phyloP scores from a whole-genome alignment of 768 basidiomycete genomes.

The Pleurotus pulmonarius region DNA sequence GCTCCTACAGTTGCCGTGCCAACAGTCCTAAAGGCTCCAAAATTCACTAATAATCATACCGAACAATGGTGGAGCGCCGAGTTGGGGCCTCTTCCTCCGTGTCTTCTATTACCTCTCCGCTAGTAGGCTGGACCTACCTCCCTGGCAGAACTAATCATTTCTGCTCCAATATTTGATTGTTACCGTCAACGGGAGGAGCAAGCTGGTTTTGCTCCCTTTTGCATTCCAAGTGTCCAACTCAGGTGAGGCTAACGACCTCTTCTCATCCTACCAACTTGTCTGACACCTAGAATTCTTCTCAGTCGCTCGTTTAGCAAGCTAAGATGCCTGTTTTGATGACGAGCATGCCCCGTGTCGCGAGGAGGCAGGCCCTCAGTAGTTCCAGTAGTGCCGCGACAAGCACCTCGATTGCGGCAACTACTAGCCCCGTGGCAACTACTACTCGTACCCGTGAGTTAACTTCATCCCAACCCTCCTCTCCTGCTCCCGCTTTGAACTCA shows the following conservation, averaged over 20 bases:
- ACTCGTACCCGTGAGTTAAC: constrained; percentile 1
- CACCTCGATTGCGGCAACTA: background rate
- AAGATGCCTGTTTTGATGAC: constrained; percentile 8
- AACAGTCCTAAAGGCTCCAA: background rate
- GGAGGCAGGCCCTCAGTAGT: constrained; percentile 5
- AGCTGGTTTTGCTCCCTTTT: constrained; percentile 7
- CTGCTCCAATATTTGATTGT: constrained; percentile 7
- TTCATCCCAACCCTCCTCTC: background rate
- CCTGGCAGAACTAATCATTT: constrained; percentile 7
- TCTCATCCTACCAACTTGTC: background rate
- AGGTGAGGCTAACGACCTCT: background rate
- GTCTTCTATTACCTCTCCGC: constrained; percentile 8
- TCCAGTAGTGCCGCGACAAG: background rate
- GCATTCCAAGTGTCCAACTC: constrained; percentile 8
- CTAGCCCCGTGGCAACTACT: background rate
- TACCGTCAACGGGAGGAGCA: constrained; percentile 6
- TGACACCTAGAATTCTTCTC: constrained; percentile 4
- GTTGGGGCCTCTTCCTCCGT: background rate
- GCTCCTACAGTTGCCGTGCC: constrained; percentile 2
- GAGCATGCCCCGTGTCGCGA: constrained; percentile 3
- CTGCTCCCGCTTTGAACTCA: constrained; percentile 2
- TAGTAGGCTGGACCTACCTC: constrained; percentile 9
- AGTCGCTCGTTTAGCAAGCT: constrained; percentile 2
- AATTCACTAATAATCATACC: background rate
- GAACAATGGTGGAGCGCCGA: background rate